Evolutionary conservation across 805 yeast species (phyloP).

Genomic region (Pichia kluyveri): DNA sequence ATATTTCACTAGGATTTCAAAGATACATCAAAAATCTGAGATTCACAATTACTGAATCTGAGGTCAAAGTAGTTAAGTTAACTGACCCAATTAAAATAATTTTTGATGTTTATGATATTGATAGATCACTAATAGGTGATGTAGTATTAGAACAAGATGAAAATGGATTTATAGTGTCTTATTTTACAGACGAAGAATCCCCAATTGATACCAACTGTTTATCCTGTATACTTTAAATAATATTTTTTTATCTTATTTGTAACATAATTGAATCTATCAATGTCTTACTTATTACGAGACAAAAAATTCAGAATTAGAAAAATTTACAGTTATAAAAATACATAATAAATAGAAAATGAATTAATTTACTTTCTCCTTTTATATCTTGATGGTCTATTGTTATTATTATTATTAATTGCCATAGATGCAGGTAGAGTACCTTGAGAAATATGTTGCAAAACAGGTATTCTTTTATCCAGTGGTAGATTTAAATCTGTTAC

Average conservation of each 20-base stretch:
- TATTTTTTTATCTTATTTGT: too few relatives aligned
- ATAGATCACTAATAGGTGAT: slow-evolving; percentile 8
- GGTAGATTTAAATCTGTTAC: slow-evolving; percentile 29
- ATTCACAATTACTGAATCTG: background rate
- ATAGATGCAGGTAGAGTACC: slow-evolving; percentile 69
- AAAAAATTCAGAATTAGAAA: background rate
- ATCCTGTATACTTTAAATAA: background rate
- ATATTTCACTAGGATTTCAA: slow-evolving; percentile 4
- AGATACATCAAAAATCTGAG: background rate
- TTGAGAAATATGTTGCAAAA: slow-evolving; percentile 59
- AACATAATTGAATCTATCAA: too few relatives aligned
- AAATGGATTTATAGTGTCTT: slow-evolving; percentile 5
- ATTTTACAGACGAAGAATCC: slow-evolving; percentile 4
- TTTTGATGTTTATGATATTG: slow-evolving; percentile 9
- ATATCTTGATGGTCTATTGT: background rate
- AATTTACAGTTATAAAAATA: background rate
- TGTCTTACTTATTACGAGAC: background rate
- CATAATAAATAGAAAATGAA: background rate
- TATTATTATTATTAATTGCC: slow-evolving; percentile 4
- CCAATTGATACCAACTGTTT: slow-evolving; percentile 7
- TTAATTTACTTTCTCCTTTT: slow-evolving; percentile 3
- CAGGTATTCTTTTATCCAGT: slow-evolving; percentile 44
- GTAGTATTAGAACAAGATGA: slow-evolving; percentile 9
- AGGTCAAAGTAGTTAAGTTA: too few relatives aligned
- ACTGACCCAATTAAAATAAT: slow-evolving; percentile 7